Base-by-base conservation (phyloP, 1,284 basidiomycete genomes). In the Kalmanozyma brasiliensis region DNA sequence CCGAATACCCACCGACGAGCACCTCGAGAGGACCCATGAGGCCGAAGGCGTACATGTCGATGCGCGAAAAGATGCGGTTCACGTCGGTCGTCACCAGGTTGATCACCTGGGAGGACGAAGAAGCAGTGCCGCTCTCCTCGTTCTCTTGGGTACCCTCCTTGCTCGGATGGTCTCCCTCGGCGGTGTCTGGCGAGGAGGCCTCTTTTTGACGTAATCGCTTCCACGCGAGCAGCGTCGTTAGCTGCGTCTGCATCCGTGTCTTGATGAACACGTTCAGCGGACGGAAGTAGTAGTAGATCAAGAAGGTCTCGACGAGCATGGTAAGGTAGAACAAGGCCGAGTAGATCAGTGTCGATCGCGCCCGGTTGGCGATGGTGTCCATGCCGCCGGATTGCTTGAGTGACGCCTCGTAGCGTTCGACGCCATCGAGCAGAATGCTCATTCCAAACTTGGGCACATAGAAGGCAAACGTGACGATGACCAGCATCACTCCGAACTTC, bases 1-100 rank as follows among this genome's bases (percentile, higher is more conserved):
- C 65, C 3, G 58, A 40, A 19, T 53, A 62, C 4, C 58, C 59
- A n/a, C 65, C 65, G 17, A 68, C 34, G 16, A 61, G n/a, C 5
- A 68, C 49, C 24, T 68, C 65, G 29, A 68, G 51, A 2, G 65
- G 65, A 55, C 59, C 65, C 58, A 62, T 68, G 45, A 62, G 23
- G 24, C 53, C 58, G 16, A 68, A 68, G 22, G n/a, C 22, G 33
- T 42, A 57, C 53, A 62, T 47, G 36, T 68, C 65, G 46, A 61
- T 22, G 8, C 40, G 29, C 6, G n/a, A n/a, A 36, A 52, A 57
- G 49, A 68, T 51, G 22, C 65, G 49, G 1, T 40, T 36, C 6
- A 57, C 52, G 36, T 68, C 65, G 13, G 65, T 68, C 9, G 59
- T 68, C n/a, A 68, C 48, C 14, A 68, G 51, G n/a, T 68, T 68